Evolutionary conservation across 208 protist species (phyloP).

Genomic region (Trypanosoma vivax): DNA sequence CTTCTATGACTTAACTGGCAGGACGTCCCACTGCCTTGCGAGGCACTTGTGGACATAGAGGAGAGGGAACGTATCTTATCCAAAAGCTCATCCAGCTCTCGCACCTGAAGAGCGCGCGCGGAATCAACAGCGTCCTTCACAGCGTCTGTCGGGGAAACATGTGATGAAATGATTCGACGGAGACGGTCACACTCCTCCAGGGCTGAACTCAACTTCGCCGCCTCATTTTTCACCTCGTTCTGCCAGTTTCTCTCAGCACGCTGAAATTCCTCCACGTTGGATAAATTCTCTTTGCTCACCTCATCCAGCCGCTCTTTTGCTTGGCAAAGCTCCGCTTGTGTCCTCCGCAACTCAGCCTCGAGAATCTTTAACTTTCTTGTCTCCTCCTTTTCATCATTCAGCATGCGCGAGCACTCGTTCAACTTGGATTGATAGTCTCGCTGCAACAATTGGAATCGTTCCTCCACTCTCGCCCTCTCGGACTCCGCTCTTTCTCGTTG

Average conservation of each 20-base stretch:
- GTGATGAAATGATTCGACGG: background rate
- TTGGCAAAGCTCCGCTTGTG: conserved; percentile 3
- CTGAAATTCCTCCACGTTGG: conserved; percentile 40
- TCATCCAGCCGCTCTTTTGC: conserved; percentile 15
- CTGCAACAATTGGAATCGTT: no score
- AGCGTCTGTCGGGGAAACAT: conserved; percentile 8
- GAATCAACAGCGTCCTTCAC: conserved; percentile 36
- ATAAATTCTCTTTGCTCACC: conserved; percentile 39
- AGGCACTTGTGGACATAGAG: conserved; percentile 6
- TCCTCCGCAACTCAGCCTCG: conserved; percentile 1
- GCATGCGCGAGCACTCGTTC: no score
- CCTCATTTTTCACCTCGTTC: conserved; percentile 19
- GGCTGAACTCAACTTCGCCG: background rate
- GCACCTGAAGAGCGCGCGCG: conserved; percentile 26
- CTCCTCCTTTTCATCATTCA: background rate
- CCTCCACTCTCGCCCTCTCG: background rate
- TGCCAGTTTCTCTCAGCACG: conserved; percentile 47
- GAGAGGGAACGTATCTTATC: conserved; percentile 21
- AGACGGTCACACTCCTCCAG: conserved; percentile 11
- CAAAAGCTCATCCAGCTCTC: conserved; percentile 35
- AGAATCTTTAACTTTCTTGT: background rate
- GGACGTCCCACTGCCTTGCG: conserved; percentile 8
- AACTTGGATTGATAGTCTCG: no score
- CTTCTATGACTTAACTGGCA: background rate
- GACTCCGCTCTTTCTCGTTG: background rate